Conservation (phyloP, 495 filamentous ascomycete genomes). For the Annulohypoxylon moriforme region DNA sequence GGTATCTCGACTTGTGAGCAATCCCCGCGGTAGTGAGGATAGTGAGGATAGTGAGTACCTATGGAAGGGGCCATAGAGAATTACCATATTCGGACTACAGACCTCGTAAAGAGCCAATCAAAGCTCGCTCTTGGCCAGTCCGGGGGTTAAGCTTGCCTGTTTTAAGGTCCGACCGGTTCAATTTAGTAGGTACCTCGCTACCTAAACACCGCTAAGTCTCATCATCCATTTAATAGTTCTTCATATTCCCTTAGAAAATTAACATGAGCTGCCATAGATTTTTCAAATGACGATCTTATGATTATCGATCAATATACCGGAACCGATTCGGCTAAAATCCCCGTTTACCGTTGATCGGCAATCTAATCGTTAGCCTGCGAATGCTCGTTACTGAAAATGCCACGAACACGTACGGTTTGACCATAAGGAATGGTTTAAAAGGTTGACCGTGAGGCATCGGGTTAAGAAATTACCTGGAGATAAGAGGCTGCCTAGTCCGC, state of each 20-base stretch:
- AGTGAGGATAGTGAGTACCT: too few species aligned
- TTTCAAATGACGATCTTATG: constrained; percentile 13
- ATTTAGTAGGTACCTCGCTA: not conserved
- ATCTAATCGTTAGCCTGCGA: not conserved
- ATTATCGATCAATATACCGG: constrained; percentile 11
- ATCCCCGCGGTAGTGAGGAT: not conserved
- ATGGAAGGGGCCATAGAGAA: not conserved
- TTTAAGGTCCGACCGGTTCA: not conserved
- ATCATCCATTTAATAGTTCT: not conserved
- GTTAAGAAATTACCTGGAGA: constrained; percentile 1
- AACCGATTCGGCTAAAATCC: constrained; percentile 29
- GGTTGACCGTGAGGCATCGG: not conserved
- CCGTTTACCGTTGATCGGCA: not conserved
- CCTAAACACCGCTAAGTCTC: not conserved
- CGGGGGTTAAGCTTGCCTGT: not conserved
- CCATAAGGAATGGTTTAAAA: not conserved
- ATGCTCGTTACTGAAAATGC: too few species aligned
- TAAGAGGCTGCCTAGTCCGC: not conserved
- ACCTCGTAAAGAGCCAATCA: constrained; percentile 21
- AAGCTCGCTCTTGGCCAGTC: not conserved
- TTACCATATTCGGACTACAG: constrained; percentile 23
- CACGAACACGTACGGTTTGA: not conserved
- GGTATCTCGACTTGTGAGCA: not conserved
- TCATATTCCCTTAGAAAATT: not conserved
- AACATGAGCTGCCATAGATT: not conserved